phyloP scores from a whole-genome alignment of 805 yeast genomes.

The Saturnispora bothae region DNA sequence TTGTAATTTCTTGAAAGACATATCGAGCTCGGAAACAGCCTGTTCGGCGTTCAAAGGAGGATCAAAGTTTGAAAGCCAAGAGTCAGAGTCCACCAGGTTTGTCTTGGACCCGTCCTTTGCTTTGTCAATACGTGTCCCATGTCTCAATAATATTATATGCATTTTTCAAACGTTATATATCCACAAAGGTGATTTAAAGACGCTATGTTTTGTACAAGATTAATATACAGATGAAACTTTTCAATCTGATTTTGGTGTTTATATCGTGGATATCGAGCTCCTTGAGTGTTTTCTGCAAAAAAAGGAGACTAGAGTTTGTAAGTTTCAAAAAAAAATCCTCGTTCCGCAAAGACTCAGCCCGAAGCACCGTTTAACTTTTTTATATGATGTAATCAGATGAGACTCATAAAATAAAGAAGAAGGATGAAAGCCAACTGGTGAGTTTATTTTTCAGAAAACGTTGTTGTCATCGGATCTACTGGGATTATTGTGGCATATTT shows the following conservation, averaged over 20 bases:
- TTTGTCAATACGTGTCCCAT: conserved; percentile 26
- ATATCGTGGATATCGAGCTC: no score
- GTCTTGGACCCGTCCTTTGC: conserved; percentile 11
- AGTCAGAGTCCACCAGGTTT: conserved; percentile 14
- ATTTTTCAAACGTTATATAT: no score
- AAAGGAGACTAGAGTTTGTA: neutral
- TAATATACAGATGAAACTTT: no score
- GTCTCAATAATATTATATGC: conserved; percentile 27
- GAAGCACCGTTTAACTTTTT: neutral
- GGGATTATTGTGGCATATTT: no score
- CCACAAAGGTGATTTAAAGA: no score
- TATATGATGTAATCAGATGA: neutral
- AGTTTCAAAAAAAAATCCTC: no score
- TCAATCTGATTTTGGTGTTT: no score
- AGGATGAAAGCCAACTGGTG: no score
- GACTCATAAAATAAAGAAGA: no score
- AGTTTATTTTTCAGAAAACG: no score
- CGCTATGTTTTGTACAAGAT: neutral
- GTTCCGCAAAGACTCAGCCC: conserved; percentile 1
- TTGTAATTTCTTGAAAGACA: conserved; percentile 20
- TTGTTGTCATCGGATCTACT: no score
- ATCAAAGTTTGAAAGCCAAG: conserved; percentile 28
- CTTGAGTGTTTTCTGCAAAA: no score
- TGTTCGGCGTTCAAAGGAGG: conserved; percentile 24
- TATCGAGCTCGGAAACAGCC: conserved; percentile 21